phyloP scores from a whole-genome alignment of 208 protist genomes.

The Leishmania major region DNA sequence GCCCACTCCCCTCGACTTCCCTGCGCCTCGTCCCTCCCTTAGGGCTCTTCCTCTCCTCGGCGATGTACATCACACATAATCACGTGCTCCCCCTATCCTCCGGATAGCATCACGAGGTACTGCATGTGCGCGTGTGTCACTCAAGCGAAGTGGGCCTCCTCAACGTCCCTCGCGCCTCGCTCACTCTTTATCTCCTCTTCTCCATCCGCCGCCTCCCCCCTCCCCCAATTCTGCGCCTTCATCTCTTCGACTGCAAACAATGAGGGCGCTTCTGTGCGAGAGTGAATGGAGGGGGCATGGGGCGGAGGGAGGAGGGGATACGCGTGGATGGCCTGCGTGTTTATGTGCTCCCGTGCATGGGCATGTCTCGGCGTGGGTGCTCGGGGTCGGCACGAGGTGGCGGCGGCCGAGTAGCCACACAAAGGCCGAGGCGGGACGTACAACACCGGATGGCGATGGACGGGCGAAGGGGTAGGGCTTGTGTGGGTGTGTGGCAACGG shows the following conservation, averaged over 20 bases:
- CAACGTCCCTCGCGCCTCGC: not conserved
- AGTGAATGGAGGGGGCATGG: not conserved
- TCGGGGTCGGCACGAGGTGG: not conserved
- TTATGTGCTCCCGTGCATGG: not conserved
- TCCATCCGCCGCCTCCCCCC: not conserved
- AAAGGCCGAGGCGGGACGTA: not conserved
- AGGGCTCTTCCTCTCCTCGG: not conserved
- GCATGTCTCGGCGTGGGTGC: not conserved
- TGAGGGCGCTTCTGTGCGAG: not conserved
- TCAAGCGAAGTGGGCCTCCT: not conserved
- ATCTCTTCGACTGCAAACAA: not conserved
- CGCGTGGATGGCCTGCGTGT: not conserved
- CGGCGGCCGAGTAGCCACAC: not conserved
- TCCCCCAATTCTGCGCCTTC: not conserved
- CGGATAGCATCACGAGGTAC: not conserved
- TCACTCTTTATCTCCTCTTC: not conserved
- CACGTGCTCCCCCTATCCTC: not conserved
- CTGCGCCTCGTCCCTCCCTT: not conserved
- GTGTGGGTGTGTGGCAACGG: not conserved
- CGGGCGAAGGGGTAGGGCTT: not conserved
- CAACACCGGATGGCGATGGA: not conserved
- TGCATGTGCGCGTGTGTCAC: not conserved
- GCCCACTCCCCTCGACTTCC: not conserved
- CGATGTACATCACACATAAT: not conserved
- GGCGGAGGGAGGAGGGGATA: not conserved